Evolutionary conservation across 139 green algal genomes (phyloP), one percentile per base, ranked within the genome.

Genomic region (Astrephomene gubernaculifera): DNA sequence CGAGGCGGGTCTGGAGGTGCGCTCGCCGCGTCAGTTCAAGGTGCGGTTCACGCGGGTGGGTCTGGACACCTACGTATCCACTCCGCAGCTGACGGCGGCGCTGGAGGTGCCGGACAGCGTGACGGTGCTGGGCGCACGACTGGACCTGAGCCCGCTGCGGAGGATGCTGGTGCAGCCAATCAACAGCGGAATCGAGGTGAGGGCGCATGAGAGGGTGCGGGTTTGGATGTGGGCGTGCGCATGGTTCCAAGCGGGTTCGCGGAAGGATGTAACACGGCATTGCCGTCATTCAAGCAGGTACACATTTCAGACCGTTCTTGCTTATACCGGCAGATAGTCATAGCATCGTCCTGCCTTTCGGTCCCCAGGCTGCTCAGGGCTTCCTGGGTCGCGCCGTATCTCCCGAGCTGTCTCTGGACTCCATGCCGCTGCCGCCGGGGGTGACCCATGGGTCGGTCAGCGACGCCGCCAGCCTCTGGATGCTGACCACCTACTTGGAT

Each of bases 401-500:
- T 1, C 79, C 79, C 9, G 78, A 84, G 72, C 19, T 84, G 10
- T 0, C 5, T 5, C 19, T 84, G 63, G 78, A 67, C 24, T 44
- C 57, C 29, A 9, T 82, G 53, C 74, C 74, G 4, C 12, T 68
- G 74, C 74, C 74, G 38, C 74, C 74, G 38, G 74, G 74, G 0
- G 4, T 82, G 35, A 31, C 74, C 54, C 74, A 12, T 27, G 74
- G 74, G 33, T 9, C 54, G 0, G 4, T 82, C 22, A 29, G 0
- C 10, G 44, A 75, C 33, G 45, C n/a, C 54, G 41, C 80, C 29
- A 73, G 70, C 75, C 33, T 86, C 35, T 94, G 80, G 79, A 90
- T 94, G 85, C 79, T 94, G 44, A 94, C 88, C 73, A 94, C 88
- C 41, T 94, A 94, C 88, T 82, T 94, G 38, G 90, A 94, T 70